These are phyloP conservation scores for Sphaerostilbella broomeana DNA, from an alignment of 2,329 filamentous ascomycete genomes.

Conservation along the genomic window DNA sequence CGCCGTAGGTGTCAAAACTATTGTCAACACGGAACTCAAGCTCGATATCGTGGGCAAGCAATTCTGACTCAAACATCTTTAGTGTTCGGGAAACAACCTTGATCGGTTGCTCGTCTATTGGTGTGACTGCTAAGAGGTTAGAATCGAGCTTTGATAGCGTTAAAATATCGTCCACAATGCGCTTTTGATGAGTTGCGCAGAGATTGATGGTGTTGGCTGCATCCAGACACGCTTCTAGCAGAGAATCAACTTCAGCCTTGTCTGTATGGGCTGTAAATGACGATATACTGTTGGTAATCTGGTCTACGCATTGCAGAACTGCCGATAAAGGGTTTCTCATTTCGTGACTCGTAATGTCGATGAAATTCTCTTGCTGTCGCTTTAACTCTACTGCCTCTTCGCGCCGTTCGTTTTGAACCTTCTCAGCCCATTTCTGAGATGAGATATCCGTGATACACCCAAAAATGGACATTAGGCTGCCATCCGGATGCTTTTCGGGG, in stretches of 20 bases:
- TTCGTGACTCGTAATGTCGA: constrained; percentile 68
- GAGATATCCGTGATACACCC: constrained; percentile 81
- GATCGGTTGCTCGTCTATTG: constrained; percentile 62
- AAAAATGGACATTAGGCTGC: constrained; percentile 66
- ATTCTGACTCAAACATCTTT: constrained; percentile 74
- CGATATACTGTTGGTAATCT: constrained; percentile 52
- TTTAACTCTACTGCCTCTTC: constrained; percentile 79
- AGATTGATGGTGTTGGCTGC: constrained; percentile 76
- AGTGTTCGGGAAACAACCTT: constrained; percentile 61
- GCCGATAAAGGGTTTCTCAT: constrained; percentile 72
- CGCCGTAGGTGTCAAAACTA: constrained; percentile 55
- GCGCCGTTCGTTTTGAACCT: constrained; percentile 68
- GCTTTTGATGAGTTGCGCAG: constrained; percentile 73
- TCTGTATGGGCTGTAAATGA: constrained; percentile 32
- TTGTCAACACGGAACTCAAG: constrained; percentile 63
- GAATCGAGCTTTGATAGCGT: constrained; percentile 66
- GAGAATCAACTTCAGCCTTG: constrained; percentile 38
- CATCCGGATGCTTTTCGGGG: constrained; percentile 59
- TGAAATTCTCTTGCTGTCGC: constrained; percentile 63
- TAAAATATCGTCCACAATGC: constrained; percentile 61
- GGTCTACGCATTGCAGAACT: constrained; percentile 69
- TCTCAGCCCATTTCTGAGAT: constrained; percentile 77
- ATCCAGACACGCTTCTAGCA: constrained; percentile 56
- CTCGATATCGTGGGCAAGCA: constrained; percentile 64
- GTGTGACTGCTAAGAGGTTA: constrained; percentile 62